Evolutionary conservation across 1,284 basidiomycete genomes (phyloP), one percentile per base, ranked within the genome.

Genomic region (Xerocomus nothofagi): DNA sequence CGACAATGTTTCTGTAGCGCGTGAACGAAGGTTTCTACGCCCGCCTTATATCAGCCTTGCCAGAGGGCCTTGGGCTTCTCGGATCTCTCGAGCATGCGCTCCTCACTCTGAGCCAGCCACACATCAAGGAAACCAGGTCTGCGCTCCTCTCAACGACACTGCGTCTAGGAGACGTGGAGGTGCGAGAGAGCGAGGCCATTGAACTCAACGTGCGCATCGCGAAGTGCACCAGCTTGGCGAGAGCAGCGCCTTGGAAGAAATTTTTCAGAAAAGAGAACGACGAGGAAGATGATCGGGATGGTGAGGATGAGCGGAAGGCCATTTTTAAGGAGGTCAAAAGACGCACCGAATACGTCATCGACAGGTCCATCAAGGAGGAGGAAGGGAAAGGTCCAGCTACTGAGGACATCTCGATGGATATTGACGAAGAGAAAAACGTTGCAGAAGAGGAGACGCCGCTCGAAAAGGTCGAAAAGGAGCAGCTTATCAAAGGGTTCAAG

Each of bases 401-500:
- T 27, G 44, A 53, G 45, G 43, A 59, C 54, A 20, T 50, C 50
- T 49, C 56, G 30, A 64, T 60, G 51, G 59, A 69, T 24, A 44
- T 58, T 10, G 66, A 68, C 41, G 57, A 71, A 24, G 68, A 68
- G 7, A 70, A 47, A 21, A 44, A 39, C 18, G 62, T 68, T 4
- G 61, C 65, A 7, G 68, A 71, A 40, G 66, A 69, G n/a, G 69
- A 70, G 40, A 46, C 64, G 8, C 51, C 49, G 14, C 47, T 70
- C 23, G 75, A 78, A 60, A 79, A 75, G 56, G 78, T 90, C 5
- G 84, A 88, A 55, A 84, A 85, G 60, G 88, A 93, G 50, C 75
- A 86, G 15, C 81, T 93, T 14, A 74, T 88, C 18, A 79, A 81
- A 54, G 96, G 93, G 0, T 98, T 90, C 78, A 91, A 93, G 67